Conservation (phyloP, 768 basidiomycete species). For the Tricholoma hemisulphureum region DNA sequence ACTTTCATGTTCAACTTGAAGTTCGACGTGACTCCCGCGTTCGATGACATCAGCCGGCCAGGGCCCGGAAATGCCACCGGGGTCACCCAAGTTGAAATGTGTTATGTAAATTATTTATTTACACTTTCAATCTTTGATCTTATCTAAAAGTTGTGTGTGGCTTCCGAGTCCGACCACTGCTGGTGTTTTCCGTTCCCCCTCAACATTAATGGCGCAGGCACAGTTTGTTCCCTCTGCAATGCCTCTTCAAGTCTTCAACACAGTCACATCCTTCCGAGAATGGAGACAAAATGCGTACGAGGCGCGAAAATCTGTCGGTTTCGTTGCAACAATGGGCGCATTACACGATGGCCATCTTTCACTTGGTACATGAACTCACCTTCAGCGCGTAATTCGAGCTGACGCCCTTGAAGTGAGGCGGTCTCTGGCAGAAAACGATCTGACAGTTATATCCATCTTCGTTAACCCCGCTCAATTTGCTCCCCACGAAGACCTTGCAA, state of each 20-base stretch:
- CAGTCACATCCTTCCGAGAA: conserved; percentile 58
- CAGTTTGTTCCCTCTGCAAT: conserved; percentile 13
- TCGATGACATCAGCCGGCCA: too few relatives aligned
- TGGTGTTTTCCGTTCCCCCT: too few relatives aligned
- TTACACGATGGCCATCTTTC: conserved; percentile 91
- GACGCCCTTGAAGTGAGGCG: conserved; percentile 54
- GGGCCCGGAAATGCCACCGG: too few relatives aligned
- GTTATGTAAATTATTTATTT: too few relatives aligned
- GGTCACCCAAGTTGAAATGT: too few relatives aligned
- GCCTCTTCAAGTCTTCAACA: conserved; percentile 51
- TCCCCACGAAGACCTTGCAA: conserved; percentile 87
- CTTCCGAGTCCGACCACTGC: too few relatives aligned
- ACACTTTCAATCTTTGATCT: too few relatives aligned
- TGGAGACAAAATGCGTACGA: conserved; percentile 73
- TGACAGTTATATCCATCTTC: conserved; percentile 92
- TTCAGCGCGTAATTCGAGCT: background rate
- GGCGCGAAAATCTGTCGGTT: conserved; percentile 71
- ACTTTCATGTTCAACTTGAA: too few relatives aligned
- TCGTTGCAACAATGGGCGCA: conserved; percentile 98
- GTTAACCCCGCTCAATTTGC: conserved; percentile 99
- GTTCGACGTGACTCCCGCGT: too few relatives aligned
- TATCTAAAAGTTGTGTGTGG: too few relatives aligned
- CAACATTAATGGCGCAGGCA: background rate
- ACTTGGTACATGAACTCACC: conserved; percentile 61
- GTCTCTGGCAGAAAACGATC: conserved; percentile 75